These are phyloP conservation scores for Umbellularia californica DNA, from an alignment of 164 flowering plant genomes.

Conservation along the genomic window DNA sequence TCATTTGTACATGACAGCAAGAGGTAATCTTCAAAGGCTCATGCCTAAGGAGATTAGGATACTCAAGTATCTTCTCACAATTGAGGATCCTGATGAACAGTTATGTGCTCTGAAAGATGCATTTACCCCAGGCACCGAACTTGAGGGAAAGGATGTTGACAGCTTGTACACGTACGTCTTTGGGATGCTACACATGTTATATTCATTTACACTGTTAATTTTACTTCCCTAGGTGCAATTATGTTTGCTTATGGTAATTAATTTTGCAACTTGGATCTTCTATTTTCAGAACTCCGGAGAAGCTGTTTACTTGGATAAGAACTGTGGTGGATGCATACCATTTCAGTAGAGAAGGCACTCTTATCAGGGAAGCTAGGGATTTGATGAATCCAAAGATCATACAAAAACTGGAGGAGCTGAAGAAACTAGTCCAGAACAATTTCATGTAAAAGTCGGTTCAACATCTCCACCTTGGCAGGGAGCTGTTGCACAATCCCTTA, in stretches of 20 bases:
- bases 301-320: constrained; percentile 52
- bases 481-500: not conserved
- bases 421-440: constrained; percentile 38
- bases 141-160: constrained; percentile 73
- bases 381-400: constrained; percentile 55
- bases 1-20: constrained; percentile 64
- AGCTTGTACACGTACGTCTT: constrained; percentile 72
- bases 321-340: constrained; percentile 60
- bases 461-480: not conserved
- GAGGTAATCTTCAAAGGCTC: constrained; percentile 65
- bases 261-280: not conserved
- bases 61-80: constrained; percentile 73
- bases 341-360: constrained; percentile 51
- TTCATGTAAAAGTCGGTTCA: constrained; percentile 43
- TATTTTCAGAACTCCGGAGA: constrained; percentile 59
- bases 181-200: not conserved
- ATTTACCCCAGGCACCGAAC: constrained; percentile 85
- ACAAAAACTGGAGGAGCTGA: constrained; percentile 44
- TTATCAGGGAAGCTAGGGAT: constrained; percentile 61
- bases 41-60: constrained; percentile 87
- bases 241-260: not conserved
- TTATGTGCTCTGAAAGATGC: constrained; percentile 64
- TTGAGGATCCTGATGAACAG: constrained; percentile 70
- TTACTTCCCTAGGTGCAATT: not conserved
- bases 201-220: not conserved